Percentiles rank a stretch among this genome's conserved stretches.
phyloP scores from a whole-genome alignment of 345 rosid genomes.

The Adansonia digitata region DNA sequence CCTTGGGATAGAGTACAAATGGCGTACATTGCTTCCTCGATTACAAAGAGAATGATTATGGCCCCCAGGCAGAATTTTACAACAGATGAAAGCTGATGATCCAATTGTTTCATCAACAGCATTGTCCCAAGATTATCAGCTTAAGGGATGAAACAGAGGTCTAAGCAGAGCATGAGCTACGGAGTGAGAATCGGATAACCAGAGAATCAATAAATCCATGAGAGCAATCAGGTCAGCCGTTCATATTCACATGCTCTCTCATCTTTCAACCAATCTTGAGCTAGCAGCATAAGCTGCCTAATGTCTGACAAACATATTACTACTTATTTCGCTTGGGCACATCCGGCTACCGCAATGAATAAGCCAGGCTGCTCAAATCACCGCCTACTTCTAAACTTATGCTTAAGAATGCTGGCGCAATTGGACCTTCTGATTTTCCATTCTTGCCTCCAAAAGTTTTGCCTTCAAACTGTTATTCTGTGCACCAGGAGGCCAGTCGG shows the following conservation, averaged over 20 bases:
- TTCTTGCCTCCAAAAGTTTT: slow-evolving; percentile 82
- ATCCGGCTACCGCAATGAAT: slow-evolving; percentile 3
- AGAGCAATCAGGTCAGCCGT: neutral
- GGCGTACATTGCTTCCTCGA: slow-evolving; percentile 4
- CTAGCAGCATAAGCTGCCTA: slow-evolving; percentile 4
- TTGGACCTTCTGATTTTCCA: slow-evolving; percentile 78
- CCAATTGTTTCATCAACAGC: neutral
- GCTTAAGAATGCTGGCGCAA: slow-evolving; percentile 80
- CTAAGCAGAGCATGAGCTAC: slow-evolving; percentile 7
- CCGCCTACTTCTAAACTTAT: slow-evolving; percentile 39
- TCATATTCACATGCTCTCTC: slow-evolving; percentile 11
- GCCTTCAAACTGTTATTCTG: slow-evolving; percentile 86
- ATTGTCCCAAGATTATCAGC: neutral
- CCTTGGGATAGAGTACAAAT: slow-evolving; percentile 15
- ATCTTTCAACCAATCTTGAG: slow-evolving; percentile 6
- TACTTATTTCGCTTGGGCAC: slow-evolving; percentile 13
- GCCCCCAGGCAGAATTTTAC: neutral
- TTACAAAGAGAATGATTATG: neutral
- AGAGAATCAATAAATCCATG: neutral
- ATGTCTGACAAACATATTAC: neutral
- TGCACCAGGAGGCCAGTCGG: slow-evolving; percentile 79
- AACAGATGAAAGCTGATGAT: slow-evolving; percentile 2
- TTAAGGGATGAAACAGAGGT: neutral
- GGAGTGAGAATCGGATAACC: neutral
- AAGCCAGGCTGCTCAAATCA: slow-evolving; percentile 11